Base-by-base conservation (phyloP, 2,329 filamentous ascomycete genomes). In the Botrytis cinerea region DNA sequence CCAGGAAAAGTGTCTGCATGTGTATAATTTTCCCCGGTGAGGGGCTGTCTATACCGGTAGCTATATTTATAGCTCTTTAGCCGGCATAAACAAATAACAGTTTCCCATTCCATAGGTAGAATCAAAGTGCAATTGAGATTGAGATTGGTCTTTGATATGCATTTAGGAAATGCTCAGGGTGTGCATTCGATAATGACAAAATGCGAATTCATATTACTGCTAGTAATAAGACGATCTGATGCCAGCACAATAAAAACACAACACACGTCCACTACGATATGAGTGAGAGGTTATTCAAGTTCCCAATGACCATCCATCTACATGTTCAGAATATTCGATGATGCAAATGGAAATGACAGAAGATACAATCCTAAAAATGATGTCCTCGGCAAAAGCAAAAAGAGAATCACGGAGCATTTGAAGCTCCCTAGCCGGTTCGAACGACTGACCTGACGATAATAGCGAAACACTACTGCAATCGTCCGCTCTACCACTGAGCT, bases 401-500 rank as follows among this genome's bases (percentile, higher is more conserved):
- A 28, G n/a, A 28, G 38, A 32, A 67, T 68, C 48, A 0, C n/a
- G 35, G 64, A 57, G 48, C 38, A 57, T 12, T 45, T 57, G n/a
- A 69, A 69, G 66, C 66, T 69, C 51, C 38, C 66, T 69, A 69
- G 66, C 66, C 66, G 66, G 66, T 69, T 69, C 66, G 66, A 69
- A 69, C 66, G 66, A 69, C 66, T 69, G 66, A 69, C 66, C 66
- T 69, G 66, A 69, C 66, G 66, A 69, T 69, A 32, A 45, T 69
- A 57, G 48, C 48, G 14, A 8, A 0, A 14, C 2, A 22, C 61
- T 57, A 69, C 66, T 69, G 66, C 66, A 69, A 69, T 69, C 66
- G 66, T 69, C 66, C 66, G 66, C 66, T 69, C 66, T 69, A 69
- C 66, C 66, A 69, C 66, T 69, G 66, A 69, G 66, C 66, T 69